Evolutionary conservation across 441 rosid genomes (phyloP), one percentile per base, ranked within the genome.

Genomic region (Pelargonium australe): DNA sequence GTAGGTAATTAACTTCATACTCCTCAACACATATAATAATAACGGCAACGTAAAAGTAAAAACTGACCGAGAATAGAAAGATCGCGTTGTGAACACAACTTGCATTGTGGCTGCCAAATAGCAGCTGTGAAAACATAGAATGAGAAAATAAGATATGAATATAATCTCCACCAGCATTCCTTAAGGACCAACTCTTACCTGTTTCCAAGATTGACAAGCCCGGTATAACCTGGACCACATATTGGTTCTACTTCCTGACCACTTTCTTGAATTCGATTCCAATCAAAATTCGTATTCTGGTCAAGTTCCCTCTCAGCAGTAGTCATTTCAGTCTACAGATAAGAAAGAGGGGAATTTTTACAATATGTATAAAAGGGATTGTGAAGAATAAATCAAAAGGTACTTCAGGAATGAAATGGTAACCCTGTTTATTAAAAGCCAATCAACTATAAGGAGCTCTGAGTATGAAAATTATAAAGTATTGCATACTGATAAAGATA

Each of bases 231-330:
- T 0, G 99, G 96, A 68, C 99, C 97, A 78, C 72, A 85, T 69
- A 95, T 76, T 60, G 95, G 96, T 69, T 91, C 91, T 73, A 88
- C 75, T 13, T 84, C 95, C 77, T 86, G 83, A 63, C 96, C 97
- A 82, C 96, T 95, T 84, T 95, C 99, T 87, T 95, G 97, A 73
- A 95, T 95, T 64, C 97, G 95, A 74, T 91, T 90, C 99, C 99
- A 95, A 74, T 95, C 97, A 78, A 86, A 91, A 80, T 91, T 95
- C 65, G 89, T 83, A 78, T 95, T 95, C 74, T 95, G 97, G 83
- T 95, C 97, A 80, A 95, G 94, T 85, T 95, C 99, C 80, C 87
- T 88, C 80, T 95, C 99, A n/a, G 99, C 96, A 58, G 99, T 95
- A 64, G 99, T 95, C 97, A 91, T 89, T 86, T 95, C 97, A 67